A percentile compares a stretch with the other conserved stretches of the same genome.
These are phyloP conservation scores for Tricholoma sp. DNA, from an alignment of 768 basidiomycete species.

Conservation along the genomic window DNA sequence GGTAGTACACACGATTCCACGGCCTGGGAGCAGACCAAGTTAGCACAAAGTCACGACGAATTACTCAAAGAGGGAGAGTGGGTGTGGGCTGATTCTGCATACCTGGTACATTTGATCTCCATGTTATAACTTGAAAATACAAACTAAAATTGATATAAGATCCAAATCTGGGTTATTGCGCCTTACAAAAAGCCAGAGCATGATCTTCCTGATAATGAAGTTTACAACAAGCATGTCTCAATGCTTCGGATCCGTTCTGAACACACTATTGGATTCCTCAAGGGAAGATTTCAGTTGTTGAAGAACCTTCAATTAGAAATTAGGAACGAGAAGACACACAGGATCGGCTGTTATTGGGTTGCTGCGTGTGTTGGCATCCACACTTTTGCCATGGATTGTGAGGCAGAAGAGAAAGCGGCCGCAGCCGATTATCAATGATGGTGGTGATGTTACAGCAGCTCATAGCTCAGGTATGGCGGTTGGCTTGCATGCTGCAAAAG, in stretches of 20 bases:
- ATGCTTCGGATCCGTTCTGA: conserved; percentile 31
- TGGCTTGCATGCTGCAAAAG: neutral
- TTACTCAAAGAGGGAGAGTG: neutral
- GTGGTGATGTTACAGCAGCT: neutral
- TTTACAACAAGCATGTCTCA: conserved; percentile 32
- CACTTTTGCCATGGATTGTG: conserved; percentile 4
- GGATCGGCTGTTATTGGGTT: conserved; percentile 28
- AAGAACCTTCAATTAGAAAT: conserved; percentile 26
- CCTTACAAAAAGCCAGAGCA: conserved; percentile 25
- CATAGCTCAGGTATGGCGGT: neutral
- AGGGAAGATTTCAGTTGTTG: conserved; percentile 33
- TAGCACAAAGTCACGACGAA: neutral
- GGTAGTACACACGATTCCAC: conserved; percentile 33
- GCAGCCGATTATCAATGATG: neutral
- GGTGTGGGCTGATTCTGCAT: too few species aligned
- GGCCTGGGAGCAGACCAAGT: conserved; percentile 16
- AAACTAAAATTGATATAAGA: conserved; percentile 6
- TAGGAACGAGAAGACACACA: conserved; percentile 16
- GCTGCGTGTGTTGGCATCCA: conserved; percentile 23
- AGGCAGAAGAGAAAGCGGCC: neutral
- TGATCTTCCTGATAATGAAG: conserved; percentile 20
- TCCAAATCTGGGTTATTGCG: conserved; percentile 19
- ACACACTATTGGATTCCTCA: conserved; percentile 35
- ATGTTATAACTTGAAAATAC: neutral
- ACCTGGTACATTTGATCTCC: neutral